Percentiles rank a stretch among this genome's conserved stretches.
Evolutionary conservation across 805 yeast species (phyloP).

Genomic region (Candida alai): DNA sequence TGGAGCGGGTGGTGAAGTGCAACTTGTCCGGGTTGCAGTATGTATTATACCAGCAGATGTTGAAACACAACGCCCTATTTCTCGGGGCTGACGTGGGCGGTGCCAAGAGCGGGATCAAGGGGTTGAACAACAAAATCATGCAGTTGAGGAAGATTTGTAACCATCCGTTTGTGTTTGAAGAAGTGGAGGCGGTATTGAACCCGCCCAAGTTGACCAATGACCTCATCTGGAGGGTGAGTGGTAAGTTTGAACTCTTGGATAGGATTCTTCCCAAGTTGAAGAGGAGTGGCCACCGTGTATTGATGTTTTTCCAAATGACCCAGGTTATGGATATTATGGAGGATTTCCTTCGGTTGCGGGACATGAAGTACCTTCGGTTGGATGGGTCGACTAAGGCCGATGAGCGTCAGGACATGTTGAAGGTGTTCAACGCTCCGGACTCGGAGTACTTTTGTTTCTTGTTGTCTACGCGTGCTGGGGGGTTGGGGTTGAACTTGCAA

Average conservation of each 20-base stretch:
- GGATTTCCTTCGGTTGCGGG: constrained; percentile 66
- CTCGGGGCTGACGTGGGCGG: constrained; percentile 60
- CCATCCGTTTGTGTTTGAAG: constrained; percentile 85
- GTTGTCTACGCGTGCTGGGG: constrained; percentile 85
- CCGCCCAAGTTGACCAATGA: constrained; percentile 61
- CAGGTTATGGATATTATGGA: constrained; percentile 90
- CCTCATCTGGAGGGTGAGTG: constrained; percentile 70
- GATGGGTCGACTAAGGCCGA: constrained; percentile 86
- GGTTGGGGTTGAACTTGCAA: constrained; percentile 80
- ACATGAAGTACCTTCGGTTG: constrained; percentile 67
- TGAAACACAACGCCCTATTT: constrained; percentile 65
- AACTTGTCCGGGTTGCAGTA: constrained; percentile 70
- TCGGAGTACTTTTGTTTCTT: constrained; percentile 78
- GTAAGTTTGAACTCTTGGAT: constrained; percentile 77
- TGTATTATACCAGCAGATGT: constrained; percentile 71
- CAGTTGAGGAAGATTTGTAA: constrained; percentile 81
- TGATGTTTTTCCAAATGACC: constrained; percentile 86
- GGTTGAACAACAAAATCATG: constrained; percentile 79
- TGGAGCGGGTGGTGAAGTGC: constrained; percentile 79
- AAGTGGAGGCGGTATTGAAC: constrained; percentile 67
- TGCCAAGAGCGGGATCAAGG: constrained; percentile 65
- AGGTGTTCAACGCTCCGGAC: constrained; percentile 67
- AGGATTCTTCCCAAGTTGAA: constrained; percentile 72
- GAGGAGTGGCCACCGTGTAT: constrained; percentile 70
- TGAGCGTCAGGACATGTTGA: constrained; percentile 73